These are phyloP conservation scores for Amphicarpaea edgeworthii DNA, from an alignment of 306 rosid genomes.

Conservation along the genomic window DNA sequence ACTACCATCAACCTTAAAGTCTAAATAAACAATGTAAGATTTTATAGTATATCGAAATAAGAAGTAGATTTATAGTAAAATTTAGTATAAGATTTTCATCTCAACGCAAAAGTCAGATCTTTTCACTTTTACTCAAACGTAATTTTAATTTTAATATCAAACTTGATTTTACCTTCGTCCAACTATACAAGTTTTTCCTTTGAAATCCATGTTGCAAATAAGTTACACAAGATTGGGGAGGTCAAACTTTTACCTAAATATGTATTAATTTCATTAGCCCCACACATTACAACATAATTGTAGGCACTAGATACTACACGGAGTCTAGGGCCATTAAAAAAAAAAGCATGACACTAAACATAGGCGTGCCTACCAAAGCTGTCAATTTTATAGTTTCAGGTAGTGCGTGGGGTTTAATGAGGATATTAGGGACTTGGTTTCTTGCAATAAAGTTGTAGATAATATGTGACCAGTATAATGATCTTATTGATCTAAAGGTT, in stretches of 20 bases:
- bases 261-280: not conserved
- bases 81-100: not conserved
- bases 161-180: not conserved
- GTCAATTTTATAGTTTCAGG: not conserved
- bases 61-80: not conserved
- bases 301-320: not conserved
- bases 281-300: not conserved
- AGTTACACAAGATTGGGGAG: not conserved
- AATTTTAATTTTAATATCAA: not conserved
- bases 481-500: not conserved
- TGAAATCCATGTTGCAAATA: not conserved
- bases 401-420: not conserved
- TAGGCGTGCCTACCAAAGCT: not conserved
- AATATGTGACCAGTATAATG: not conserved
- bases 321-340: not conserved
- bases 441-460: not conserved
- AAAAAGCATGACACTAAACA: not conserved
- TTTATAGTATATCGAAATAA: too few species aligned
- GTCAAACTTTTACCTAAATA: not conserved
- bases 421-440: not conserved
- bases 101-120: not conserved
- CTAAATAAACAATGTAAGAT: too few species aligned
- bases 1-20: too few species aligned
- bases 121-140: not conserved
- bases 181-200: not conserved